A percentile compares a stretch with the other conserved stretches of the same genome.
phyloP scores from a whole-genome alignment of 2,329 filamentous ascomycete genomes.

The Pyrenochaeta sp. region DNA sequence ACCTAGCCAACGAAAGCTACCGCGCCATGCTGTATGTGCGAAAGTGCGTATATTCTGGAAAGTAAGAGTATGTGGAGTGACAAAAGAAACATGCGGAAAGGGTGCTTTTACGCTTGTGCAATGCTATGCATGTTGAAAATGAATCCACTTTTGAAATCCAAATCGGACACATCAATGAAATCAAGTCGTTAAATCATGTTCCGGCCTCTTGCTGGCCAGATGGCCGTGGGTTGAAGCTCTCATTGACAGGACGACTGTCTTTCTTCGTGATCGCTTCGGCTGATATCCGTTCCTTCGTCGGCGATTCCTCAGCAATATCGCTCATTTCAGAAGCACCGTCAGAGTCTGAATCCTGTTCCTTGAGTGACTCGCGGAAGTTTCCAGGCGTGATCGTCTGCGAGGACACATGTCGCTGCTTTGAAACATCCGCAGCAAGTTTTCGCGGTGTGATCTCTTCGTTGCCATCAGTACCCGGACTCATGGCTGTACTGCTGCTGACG shows the following conservation, averaged over 20 bases:
- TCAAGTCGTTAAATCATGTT: slow-evolving; percentile 18
- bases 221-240: slow-evolving; percentile 15
- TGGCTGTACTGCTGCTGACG: slow-evolving; percentile 31
- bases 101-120: slow-evolving; percentile 18
- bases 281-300: slow-evolving; percentile 15
- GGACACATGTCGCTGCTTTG: slow-evolving; percentile 47
- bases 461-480: slow-evolving; percentile 26
- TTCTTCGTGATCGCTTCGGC: slow-evolving; percentile 19
- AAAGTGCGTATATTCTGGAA: slow-evolving; percentile 15
- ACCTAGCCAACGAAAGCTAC: background rate
- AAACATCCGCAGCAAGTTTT: slow-evolving; percentile 33
- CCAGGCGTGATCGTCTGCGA: slow-evolving; percentile 47
- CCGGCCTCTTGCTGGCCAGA: slow-evolving; percentile 20
- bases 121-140: slow-evolving; percentile 21
- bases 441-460: slow-evolving; percentile 34
- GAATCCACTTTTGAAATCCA: slow-evolving; percentile 26
- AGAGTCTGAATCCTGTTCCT: slow-evolving; percentile 31
- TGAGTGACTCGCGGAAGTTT: slow-evolving; percentile 34
- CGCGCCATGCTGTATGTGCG: slow-evolving; percentile 23
- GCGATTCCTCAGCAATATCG: slow-evolving; percentile 44
- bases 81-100: slow-evolving; percentile 3
- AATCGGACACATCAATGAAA: slow-evolving; percentile 19
- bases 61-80: background rate
- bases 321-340: slow-evolving; percentile 43
- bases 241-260: slow-evolving; percentile 21